Percentiles rank a stretch among this genome's conserved stretches.
These are phyloP conservation scores for Pythium rishiriense DNA, from an alignment of 352 stramenopile species.

Conservation along the genomic window DNA sequence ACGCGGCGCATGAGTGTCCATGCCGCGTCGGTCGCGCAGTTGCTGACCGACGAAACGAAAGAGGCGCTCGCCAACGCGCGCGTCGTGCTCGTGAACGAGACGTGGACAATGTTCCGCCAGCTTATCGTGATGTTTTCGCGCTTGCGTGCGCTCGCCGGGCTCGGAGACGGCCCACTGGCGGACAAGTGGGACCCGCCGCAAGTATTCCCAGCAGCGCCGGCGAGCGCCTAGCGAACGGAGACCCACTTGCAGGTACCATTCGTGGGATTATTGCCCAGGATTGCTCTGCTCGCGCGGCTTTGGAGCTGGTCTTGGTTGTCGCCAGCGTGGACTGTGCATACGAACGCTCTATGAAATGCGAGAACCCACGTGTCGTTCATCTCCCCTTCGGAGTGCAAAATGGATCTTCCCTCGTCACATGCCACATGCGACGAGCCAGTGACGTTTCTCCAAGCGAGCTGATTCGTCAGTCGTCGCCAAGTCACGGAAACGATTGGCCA, in stretches of 20 bases:
- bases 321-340: background rate
- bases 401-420: slow-evolving; percentile 16
- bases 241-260: too few relatives aligned
- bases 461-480: slow-evolving; percentile 13
- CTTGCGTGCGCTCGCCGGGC: slow-evolving; percentile 43
- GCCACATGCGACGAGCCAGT: slow-evolving; percentile 17
- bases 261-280: too few relatives aligned
- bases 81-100: slow-evolving; percentile 52
- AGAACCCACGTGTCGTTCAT: background rate
- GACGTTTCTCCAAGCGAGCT: background rate
- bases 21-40: background rate
- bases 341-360: background rate
- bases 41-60: slow-evolving; percentile 39
- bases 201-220: background rate
- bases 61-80: slow-evolving; percentile 28
- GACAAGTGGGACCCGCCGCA: slow-evolving; percentile 48
- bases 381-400: background rate
- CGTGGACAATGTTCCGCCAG: slow-evolving; percentile 76
- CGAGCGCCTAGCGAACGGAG: background rate
- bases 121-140: slow-evolving; percentile 63
- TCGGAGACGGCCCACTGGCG: slow-evolving; percentile 59
- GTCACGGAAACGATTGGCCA: slow-evolving; percentile 16
- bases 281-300: background rate
- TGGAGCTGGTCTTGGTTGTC: background rate
- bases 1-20: slow-evolving; percentile 27